Base-by-base conservation (phyloP, 805 yeast species). In the Middelhovenomyces tepae region DNA sequence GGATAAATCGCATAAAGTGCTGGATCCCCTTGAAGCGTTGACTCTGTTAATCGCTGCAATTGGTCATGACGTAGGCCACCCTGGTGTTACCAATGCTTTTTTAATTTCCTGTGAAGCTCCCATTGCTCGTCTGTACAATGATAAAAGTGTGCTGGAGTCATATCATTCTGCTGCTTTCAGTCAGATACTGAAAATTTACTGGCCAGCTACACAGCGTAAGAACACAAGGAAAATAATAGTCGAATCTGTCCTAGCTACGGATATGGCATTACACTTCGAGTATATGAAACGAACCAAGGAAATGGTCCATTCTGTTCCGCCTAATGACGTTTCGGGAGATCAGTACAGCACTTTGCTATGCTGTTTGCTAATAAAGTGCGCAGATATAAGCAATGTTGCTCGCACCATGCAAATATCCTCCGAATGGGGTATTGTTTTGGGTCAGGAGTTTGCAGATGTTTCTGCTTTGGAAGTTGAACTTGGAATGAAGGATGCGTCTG, bases 1-100 rank as follows among this genome's bases (percentile, higher is more conserved):
- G n/a, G n/a, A n/a, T n/a, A n/a, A n/a, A n/a, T n/a, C 15, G 20
- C 24, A 10, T 11, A 16, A 23, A 2, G 30, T 23, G 15, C 24
- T 57, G 25, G 33, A 50, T 13, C 66, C 59, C 36, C 46, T 52
- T 19, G 78, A 78, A 44, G 64, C 68, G 2, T 58, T 81, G 29
- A 71, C 80, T 1, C 57, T 85, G 17, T 66, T 83, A 21, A 62
- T 87, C 8, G 82, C 95, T 0, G 91, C 95, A 1, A 59, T 87
- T 27, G 97, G 97, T 33, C 98, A 91, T 59, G 98, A 91, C 56
- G 75, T 83, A 20, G 94, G 95, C 15, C 98, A 91, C 56, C 97
- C 97, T 1, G 98, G 97, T 2, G 74, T 86, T n/a, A 85, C 94
- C 9, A 84, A 85, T 54, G 71, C 73, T 22, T 75, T 85, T 43